These are phyloP conservation scores for Linum tenue DNA, from an alignment of 345 rosid species.

Conservation along the genomic window DNA sequence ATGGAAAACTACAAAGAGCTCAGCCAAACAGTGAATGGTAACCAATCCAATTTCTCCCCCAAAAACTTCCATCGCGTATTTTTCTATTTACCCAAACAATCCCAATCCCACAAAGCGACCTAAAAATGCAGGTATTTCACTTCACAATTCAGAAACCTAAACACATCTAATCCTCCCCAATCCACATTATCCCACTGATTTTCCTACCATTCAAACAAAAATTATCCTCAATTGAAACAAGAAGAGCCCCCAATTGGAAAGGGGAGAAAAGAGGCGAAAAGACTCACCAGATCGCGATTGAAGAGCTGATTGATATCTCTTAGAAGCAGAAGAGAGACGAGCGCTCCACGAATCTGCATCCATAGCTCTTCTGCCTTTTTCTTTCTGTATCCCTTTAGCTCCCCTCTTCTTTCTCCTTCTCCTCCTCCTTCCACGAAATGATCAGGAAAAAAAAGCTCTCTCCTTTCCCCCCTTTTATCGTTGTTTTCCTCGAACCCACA, in stretches of 20 bases:
- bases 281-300: slow-evolving; percentile 78
- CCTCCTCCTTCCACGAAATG: neutral
- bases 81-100: too few relatives aligned
- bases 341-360: slow-evolving; percentile 83
- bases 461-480: too few relatives aligned
- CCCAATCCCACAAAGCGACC: too few relatives aligned
- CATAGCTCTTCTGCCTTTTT: slow-evolving; percentile 30
- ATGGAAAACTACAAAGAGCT: too few relatives aligned
- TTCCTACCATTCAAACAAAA: neutral
- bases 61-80: too few relatives aligned
- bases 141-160: neutral
- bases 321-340: slow-evolving; percentile 76
- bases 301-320: slow-evolving; percentile 70
- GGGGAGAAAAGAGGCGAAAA: too few relatives aligned
- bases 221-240: neutral
- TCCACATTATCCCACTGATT: neutral
- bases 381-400: neutral
- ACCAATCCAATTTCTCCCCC: too few relatives aligned
- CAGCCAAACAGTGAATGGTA: too few relatives aligned
- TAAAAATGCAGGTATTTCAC: neutral
- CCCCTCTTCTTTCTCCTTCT: neutral
- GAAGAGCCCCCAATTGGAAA: too few relatives aligned
- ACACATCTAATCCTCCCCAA: neutral
- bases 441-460: too few relatives aligned
- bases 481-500: too few relatives aligned